Evolutionary conservation across 345 rosid genomes (phyloP), one percentile per base, ranked within the genome.

Genomic region (Moricandia arvensis): DNA sequence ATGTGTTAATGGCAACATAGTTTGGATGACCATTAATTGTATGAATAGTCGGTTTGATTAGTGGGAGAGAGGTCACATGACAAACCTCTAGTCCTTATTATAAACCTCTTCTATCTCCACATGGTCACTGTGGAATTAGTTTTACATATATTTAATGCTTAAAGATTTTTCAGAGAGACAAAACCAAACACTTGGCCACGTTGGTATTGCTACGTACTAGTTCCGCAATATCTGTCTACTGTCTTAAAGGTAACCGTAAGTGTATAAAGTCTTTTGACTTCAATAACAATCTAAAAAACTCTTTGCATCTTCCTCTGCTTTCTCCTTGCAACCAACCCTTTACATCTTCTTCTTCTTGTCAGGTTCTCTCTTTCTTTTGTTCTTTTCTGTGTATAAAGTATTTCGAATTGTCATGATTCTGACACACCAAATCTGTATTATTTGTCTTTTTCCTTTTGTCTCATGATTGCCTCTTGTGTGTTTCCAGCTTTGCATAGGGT

Each of bases 391-490:
- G 21, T 70, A 18, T 30, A 26, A 3, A 13, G 53, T 58, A 58
- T 58, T 57, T 38, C 59, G 9, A 2, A 38, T 77, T 59, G 67
- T 35, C 72, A 66, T 72, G 29, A 72, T 78, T 72, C 63, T 59
- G 76, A 71, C 80, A 71, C 41, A 69, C 71, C 47, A 63, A 77
- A 77, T 77, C 76, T 77, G 67, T 17, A 78, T 66, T 66, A 71
- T 78, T 64, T 72, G 73, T 78, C 60, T 41, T 12, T 29, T 30
- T 45, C 24, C 1, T 2, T 8, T 70, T 66, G 64, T 61, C 74
- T 73, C 66, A 73, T 79, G 69, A 72, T 72, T 62, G 77, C 67
- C 74, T 73, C 74, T 73, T 79, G 59, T 73, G 78, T 79, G 62
- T 67, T 60, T 79, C 65, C 81, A 72, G 74, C 74, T 66, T 55